phyloP scores from a whole-genome alignment of 1,139 yeast species.

The Saccharomyces pastorianus region DNA sequence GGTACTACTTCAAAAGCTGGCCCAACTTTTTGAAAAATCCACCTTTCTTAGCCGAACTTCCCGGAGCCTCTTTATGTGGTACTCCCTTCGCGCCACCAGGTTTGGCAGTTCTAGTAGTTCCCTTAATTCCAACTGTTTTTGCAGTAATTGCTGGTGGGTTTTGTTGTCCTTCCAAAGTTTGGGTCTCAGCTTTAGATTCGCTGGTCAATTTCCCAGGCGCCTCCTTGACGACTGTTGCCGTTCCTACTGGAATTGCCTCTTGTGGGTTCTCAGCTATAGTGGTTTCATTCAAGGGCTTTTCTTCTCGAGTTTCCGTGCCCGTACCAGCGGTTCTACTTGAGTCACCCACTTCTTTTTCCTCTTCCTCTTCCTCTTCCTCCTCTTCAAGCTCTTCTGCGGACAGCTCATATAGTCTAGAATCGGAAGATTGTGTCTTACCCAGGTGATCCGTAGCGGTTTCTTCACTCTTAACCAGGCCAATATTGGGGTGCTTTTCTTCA shows the following conservation, averaged over 20 bases:
- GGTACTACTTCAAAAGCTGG: background rate
- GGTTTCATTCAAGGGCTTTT: background rate
- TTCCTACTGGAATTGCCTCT: background rate
- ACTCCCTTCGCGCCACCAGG: background rate
- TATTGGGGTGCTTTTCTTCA: background rate
- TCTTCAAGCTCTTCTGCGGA: background rate
- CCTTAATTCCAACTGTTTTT: background rate
- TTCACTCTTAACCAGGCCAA: background rate
- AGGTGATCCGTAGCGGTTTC: background rate
- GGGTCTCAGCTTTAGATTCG: background rate
- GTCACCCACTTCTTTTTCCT: background rate
- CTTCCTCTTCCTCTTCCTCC: constrained; percentile 2
- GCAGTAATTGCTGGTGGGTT: background rate
- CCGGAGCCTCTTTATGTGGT: background rate
- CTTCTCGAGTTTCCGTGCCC: background rate
- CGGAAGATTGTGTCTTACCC: background rate
- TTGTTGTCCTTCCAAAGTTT: background rate
- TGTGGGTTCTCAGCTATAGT: background rate
- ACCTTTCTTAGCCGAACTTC: background rate
- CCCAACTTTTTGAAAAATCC: background rate
- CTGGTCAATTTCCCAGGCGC: background rate
- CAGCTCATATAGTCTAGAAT: background rate
- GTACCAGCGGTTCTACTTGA: background rate
- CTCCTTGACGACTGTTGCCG: background rate
- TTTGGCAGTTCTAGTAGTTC: background rate